Percentiles rank a stretch among this genome's conserved stretches.
Evolutionary conservation across 257 asterid species (phyloP).

Genomic region (Scutellaria baicalensis): DNA sequence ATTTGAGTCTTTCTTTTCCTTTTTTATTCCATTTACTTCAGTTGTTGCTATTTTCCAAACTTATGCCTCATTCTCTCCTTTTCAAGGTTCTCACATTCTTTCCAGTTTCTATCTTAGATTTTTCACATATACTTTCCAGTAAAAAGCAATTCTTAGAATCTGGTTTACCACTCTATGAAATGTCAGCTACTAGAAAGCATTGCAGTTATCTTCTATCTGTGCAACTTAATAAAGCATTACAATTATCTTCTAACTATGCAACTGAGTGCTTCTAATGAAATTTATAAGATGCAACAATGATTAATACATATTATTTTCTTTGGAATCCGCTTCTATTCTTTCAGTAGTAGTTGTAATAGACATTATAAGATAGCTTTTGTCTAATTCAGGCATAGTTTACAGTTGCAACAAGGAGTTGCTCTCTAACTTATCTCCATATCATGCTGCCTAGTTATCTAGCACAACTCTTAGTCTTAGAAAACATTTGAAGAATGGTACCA

Average conservation of each 20-base stretch:
- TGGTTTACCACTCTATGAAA: background rate
- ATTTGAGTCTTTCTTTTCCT: background rate
- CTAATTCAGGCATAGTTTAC: background rate
- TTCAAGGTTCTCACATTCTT: background rate
- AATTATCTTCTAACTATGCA: conserved; percentile 1
- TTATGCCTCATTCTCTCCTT: background rate
- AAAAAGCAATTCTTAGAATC: background rate
- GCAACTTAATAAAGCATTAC: no score
- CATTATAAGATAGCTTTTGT: background rate
- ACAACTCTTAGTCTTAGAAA: background rate
- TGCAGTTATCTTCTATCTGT: background rate
- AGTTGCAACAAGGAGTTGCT: background rate
- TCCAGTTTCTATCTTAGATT: background rate
- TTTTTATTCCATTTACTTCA: background rate
- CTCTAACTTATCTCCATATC: background rate
- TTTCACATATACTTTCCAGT: background rate
- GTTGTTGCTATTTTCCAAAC: background rate
- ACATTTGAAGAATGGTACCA: background rate
- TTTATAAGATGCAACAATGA: background rate
- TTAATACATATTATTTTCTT: background rate
- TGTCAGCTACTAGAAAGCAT: background rate
- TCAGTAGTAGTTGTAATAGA: background rate
- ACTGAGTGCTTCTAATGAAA: background rate
- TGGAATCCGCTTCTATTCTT: background rate
- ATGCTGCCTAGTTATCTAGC: conserved; percentile 3